phyloP scores from a whole-genome alignment of 208 protist genomes.

The Leishmania aethiopica region DNA sequence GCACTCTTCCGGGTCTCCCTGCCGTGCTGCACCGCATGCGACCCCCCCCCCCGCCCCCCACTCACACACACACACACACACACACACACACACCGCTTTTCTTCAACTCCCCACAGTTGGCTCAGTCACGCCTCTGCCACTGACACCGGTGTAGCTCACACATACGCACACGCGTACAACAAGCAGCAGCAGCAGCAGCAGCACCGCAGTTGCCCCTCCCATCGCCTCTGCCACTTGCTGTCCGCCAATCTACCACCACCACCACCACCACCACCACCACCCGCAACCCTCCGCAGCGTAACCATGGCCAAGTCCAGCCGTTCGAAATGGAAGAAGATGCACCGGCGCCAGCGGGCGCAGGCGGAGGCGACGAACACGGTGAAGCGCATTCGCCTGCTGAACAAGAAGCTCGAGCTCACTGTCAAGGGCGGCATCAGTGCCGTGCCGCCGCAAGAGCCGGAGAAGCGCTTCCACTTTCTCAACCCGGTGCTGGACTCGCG shows the following conservation, averaged over 20 bases:
- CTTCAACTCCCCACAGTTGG: neutral
- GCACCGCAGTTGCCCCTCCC: neutral
- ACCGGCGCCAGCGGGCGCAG: conserved; percentile 62
- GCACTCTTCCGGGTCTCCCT: neutral
- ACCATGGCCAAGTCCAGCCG: conserved; percentile 84
- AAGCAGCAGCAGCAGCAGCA: neutral
- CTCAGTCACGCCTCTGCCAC: neutral
- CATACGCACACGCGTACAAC: conserved; percentile 8
- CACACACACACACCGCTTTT: no score
- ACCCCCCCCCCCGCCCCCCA: neutral
- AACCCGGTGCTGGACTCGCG: conserved; percentile 70
- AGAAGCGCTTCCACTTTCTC: conserved; percentile 81
- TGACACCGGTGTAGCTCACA: neutral
- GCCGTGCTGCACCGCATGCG: conserved; percentile 1
- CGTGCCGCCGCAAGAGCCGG: conserved; percentile 73
- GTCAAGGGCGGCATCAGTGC: conserved; percentile 67
- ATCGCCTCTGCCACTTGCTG: neutral
- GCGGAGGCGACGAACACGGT: conserved; percentile 42
- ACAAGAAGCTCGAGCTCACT: conserved; percentile 75
- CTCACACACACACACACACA: no score
- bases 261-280: neutral
- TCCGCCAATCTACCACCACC: neutral
- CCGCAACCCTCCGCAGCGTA: neutral
- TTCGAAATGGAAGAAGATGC: conserved; percentile 87
- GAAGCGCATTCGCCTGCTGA: conserved; percentile 55